Evolutionary conservation across 2,329 filamentous ascomycete species (phyloP).

Genomic region (Pyricularia sp.): DNA sequence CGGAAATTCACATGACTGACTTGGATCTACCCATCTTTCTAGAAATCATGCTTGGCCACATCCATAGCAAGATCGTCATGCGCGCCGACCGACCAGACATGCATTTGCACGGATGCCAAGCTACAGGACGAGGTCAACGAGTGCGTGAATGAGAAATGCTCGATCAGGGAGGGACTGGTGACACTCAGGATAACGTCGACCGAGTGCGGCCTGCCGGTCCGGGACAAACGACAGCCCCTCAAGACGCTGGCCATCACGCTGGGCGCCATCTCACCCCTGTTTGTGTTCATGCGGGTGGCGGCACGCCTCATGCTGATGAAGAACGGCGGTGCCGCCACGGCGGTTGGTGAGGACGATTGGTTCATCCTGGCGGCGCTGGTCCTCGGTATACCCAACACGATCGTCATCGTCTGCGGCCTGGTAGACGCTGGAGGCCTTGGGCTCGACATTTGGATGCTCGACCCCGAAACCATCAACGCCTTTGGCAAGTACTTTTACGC

Average conservation of each 20-base stretch:
- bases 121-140: not conserved
- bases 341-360: constrained; percentile 26
- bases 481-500: constrained; percentile 34
- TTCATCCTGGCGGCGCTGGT: constrained; percentile 18
- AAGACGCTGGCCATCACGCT: constrained; percentile 20
- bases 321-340: constrained; percentile 8
- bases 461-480: constrained; percentile 27
- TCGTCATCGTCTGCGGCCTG: constrained; percentile 22
- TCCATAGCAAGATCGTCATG: not conserved
- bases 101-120: not conserved
- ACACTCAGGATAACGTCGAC: constrained; percentile 15
- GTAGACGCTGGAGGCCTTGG: constrained; percentile 31
- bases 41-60: constrained; percentile 1
- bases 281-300: constrained; percentile 27
- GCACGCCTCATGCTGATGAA: constrained; percentile 22
- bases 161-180: not conserved
- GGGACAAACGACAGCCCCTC: constrained; percentile 21
- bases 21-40: not conserved
- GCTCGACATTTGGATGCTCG: constrained; percentile 40
- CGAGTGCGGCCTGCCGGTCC: constrained; percentile 15
- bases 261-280: constrained; percentile 23
- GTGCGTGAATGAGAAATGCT: not conserved
- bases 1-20: not conserved
- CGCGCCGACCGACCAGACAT: not conserved
- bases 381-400: constrained; percentile 17